Evolutionary conservation across 2,329 filamentous ascomycete genomes (phyloP), one percentile per base, ranked within the genome.

Genomic region (Coniochaeta pulveracea): DNA sequence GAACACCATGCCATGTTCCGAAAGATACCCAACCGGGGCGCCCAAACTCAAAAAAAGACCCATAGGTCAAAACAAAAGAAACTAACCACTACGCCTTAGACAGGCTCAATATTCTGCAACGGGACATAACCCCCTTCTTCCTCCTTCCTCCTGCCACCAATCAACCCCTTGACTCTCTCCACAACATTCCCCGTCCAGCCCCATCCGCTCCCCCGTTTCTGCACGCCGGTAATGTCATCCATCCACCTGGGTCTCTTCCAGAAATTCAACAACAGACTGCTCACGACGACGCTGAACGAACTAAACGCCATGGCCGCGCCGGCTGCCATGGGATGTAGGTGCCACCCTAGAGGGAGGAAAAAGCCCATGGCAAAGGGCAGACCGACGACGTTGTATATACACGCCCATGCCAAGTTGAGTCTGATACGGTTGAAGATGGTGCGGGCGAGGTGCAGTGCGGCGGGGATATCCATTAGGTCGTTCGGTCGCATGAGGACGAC

Each of bases 341-440:
- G 79, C 39, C 83, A 73, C 19, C 89, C 91, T 43, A 94, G 76
- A 1, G 91, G 89, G 4, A 98, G 64, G 63, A 96, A 93, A 47
- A 96, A 61, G 16, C 91, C 91, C 91, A 96, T 96, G 25, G 91
- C 91, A 47, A 98, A 93, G 3, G 91, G 91, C 10, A 98, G 67
- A 2, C 91, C 91, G 39, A 96, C 61, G 31, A 85, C 41, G 55
- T 98, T 98, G 69, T 98, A 98, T 41, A 85, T 62, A 54, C 86
- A 96, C 1, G 88, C 88, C 84, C 91, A 95, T 3, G 78, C 65
- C 3, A 98, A 69, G 56, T 98, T 98, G 45, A 93, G 58, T 64
- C 93, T 93, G 65, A 98, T 98, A 43, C 91, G 79, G 35, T 65
- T 69, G 67, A 98, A 96, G 51, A 96, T 95, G 22, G 73, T 75